Percentiles rank a stretch among this genome's conserved stretches.
Evolutionary conservation across 140 eudicot genomes (phyloP).

Genomic region (Ambrosia hybrid): DNA sequence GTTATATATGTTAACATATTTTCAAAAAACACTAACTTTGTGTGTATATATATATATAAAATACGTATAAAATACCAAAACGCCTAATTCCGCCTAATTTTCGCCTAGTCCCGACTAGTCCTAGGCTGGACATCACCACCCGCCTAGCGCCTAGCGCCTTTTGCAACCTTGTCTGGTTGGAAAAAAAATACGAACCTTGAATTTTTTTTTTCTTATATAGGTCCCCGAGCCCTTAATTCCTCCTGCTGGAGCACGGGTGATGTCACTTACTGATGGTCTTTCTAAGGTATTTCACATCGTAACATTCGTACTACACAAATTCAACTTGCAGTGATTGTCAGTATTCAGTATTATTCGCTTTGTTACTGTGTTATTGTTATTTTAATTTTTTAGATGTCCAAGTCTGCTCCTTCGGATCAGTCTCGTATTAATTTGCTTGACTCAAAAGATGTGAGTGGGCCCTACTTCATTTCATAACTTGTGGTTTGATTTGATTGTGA

Average conservation of each 20-base stretch:
- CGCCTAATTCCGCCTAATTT: no score
- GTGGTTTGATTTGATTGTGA: neutral
- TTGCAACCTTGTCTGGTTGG: no score
- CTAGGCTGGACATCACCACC: no score
- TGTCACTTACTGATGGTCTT: constrained; percentile 97
- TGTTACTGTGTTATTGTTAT: neutral
- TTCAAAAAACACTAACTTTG: no score
- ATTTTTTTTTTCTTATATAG: constrained; percentile 34
- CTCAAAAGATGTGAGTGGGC: constrained; percentile 82
- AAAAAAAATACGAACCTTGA: neutral
- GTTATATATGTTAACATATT: no score
- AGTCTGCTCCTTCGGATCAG: constrained; percentile 94
- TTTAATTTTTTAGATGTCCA: constrained; percentile 74
- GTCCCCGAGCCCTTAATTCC: constrained; percentile 99
- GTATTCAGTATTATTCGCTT: neutral
- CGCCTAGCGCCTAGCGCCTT: no score
- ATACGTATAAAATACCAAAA: no score
- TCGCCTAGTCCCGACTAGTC: no score
- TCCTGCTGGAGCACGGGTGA: constrained; percentile 98
- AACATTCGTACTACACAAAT: neutral
- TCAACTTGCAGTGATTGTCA: constrained; percentile 1
- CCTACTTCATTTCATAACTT: constrained; percentile 6
- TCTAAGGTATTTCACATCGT: constrained; percentile 70
- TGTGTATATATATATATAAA: no score
- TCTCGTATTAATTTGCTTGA: constrained; percentile 96